phyloP scores from a whole-genome alignment of 441 rosid genomes.

The Capsella rubella region DNA sequence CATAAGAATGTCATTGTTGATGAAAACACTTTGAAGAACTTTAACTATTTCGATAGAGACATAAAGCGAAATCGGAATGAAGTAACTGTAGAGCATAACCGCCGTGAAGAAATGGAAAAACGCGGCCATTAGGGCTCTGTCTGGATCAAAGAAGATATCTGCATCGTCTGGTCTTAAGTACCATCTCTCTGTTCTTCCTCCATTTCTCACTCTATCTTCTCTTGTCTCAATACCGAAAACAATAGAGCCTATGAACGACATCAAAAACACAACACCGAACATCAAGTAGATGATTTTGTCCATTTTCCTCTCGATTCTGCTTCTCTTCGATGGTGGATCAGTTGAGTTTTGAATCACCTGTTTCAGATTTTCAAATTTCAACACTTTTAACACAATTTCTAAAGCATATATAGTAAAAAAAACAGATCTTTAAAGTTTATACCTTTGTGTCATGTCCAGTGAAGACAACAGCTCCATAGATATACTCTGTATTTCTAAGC shows the following conservation, averaged over 20 bases:
- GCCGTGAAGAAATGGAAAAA: conserved; percentile 60
- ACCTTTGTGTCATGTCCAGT: conserved; percentile 86
- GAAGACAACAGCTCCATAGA: conserved; percentile 74
- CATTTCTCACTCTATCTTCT: conserved; percentile 50
- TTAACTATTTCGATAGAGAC: conserved; percentile 79
- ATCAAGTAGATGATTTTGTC: conserved; percentile 65
- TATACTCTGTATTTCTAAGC: conserved; percentile 72
- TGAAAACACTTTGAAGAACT: conserved; percentile 77
- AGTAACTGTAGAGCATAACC: conserved; percentile 61
- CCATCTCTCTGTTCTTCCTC: conserved; percentile 70
- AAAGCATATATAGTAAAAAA: not conserved
- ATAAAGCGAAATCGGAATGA: conserved; percentile 76
- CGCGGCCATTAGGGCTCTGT: conserved; percentile 53
- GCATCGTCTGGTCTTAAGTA: conserved; percentile 65
- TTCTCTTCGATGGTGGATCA: conserved; percentile 75
- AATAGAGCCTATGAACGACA: conserved; percentile 62
- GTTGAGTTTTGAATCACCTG: conserved; percentile 68
- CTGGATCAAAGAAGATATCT: conserved; percentile 55
- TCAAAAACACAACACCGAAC: conserved; percentile 51
- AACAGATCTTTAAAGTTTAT: not conserved
- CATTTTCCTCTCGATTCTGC: conserved; percentile 72
- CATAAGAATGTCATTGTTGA: conserved; percentile 73
- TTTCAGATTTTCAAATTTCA: not conserved
- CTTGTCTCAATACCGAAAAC: conserved; percentile 63
- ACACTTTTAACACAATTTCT: not conserved